phyloP scores from a whole-genome alignment of 2,329 filamentous ascomycete species.

The Rutstroemia sp. region DNA sequence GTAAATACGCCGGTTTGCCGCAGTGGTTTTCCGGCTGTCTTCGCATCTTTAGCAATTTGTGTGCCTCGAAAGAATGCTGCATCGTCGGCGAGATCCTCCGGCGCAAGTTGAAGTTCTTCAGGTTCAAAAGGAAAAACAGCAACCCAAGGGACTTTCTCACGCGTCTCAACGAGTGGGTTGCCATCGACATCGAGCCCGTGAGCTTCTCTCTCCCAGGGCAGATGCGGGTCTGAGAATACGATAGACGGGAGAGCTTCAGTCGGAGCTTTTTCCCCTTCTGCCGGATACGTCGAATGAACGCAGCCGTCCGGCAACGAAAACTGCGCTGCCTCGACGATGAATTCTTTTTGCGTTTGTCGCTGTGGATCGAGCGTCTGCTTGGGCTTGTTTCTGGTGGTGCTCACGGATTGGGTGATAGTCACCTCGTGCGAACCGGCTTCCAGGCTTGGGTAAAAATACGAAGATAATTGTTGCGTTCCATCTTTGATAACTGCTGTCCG shows the following conservation, averaged over 20 bases:
- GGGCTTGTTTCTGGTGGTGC: too few species aligned
- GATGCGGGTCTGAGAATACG: constrained; percentile 36
- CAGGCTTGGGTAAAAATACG: too few species aligned
- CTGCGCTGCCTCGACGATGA: constrained; percentile 33
- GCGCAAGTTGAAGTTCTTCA: constrained; percentile 30
- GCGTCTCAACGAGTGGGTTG: background rate
- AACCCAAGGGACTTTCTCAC: constrained; percentile 33
- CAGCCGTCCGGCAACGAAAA: constrained; percentile 29
- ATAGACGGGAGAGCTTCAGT: constrained; percentile 36
- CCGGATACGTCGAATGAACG: constrained; percentile 35
- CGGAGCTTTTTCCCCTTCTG: constrained; percentile 32
- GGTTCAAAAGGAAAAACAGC: constrained; percentile 32
- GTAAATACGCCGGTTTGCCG: too few species aligned
- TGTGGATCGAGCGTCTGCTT: too few species aligned
- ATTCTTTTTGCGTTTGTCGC: too few species aligned
- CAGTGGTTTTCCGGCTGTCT: too few species aligned
- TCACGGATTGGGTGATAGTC: too few species aligned
- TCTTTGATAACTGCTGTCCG: too few species aligned
- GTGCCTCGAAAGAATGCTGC: too few species aligned
- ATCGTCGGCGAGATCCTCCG: background rate
- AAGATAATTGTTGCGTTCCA: too few species aligned
- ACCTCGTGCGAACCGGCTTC: too few species aligned
- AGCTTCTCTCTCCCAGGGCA: constrained; percentile 37
- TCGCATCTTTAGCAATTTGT: too few species aligned
- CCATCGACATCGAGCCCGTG: constrained; percentile 15